Conservation (phyloP, 306 rosid genomes). For the Trifolium dubium region DNA sequence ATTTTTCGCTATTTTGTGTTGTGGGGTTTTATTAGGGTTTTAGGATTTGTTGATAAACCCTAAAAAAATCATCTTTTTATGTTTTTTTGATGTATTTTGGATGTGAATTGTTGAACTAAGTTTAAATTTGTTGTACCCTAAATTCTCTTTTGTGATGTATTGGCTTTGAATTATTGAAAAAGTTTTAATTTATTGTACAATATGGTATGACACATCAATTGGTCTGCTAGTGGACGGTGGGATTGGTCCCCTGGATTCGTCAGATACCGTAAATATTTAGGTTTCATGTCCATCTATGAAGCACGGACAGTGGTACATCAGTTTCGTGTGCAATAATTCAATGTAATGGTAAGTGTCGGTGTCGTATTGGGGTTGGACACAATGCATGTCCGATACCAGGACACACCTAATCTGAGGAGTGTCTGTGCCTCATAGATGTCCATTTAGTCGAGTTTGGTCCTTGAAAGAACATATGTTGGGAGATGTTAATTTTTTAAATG, state of each 20-base stretch:
- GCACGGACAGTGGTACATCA: no score
- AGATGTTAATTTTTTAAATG: neutral
- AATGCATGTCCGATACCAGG: no score
- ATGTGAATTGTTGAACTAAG: neutral
- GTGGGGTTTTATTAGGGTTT: constrained; percentile 57
- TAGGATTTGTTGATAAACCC: neutral
- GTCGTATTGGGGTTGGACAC: no score
- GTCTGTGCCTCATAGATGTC: no score
- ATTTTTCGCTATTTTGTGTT: neutral
- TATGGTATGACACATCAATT: neutral
- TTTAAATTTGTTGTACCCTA: neutral
- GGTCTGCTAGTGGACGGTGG: no score
- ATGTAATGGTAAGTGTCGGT: no score
- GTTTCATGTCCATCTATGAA: neutral
- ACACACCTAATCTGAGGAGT: no score
- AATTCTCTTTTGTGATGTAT: neutral
- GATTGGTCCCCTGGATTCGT: no score
- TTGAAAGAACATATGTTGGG: neutral
- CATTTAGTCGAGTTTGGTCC: neutral
- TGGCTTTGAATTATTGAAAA: neutral
- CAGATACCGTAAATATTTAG: neutral
- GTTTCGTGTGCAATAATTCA: no score
- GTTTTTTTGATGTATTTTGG: neutral
- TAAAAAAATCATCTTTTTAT: neutral
- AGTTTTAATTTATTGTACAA: neutral